Conservation (phyloP, 2,329 filamentous ascomycete genomes). For the Fusarium mexicanum region DNA sequence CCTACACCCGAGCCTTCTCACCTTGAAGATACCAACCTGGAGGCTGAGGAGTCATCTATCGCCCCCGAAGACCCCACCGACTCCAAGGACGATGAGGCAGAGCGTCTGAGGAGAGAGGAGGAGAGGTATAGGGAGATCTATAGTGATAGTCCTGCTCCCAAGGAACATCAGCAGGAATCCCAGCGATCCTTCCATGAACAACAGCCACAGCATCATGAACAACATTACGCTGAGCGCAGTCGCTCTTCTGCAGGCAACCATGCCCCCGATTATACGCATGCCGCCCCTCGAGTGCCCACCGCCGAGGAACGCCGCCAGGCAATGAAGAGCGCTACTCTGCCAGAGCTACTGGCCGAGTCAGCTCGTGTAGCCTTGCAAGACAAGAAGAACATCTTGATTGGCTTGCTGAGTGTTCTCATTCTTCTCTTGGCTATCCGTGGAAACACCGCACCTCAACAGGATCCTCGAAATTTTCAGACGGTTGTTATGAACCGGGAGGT, state of each 20-base stretch:
- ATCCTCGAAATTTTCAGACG: slow-evolving; percentile 45
- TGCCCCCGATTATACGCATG: slow-evolving; percentile 13
- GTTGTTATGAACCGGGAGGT: slow-evolving; percentile 39
- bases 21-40: slow-evolving; percentile 11
- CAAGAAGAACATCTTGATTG: slow-evolving; percentile 68
- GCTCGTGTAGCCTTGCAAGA: slow-evolving; percentile 65
- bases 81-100: slow-evolving; percentile 32
- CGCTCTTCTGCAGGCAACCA: slow-evolving; percentile 28
- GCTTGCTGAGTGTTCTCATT: slow-evolving; percentile 63
- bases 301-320: slow-evolving; percentile 41
- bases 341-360: slow-evolving; percentile 64
- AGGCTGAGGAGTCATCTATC: slow-evolving; percentile 10
- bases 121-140: slow-evolving; percentile 66
- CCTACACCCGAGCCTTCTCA: slow-evolving; percentile 29
- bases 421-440: slow-evolving; percentile 58
- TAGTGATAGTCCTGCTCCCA: slow-evolving; percentile 16
- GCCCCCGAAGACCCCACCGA: slow-evolving; percentile 6
- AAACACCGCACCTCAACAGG: slow-evolving; percentile 28
- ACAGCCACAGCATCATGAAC: slow-evolving; percentile 17
- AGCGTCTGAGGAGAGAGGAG: slow-evolving; percentile 56
- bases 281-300: slow-evolving; percentile 19
- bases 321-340: slow-evolving; percentile 59
- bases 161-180: slow-evolving; percentile 9
- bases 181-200: slow-evolving; percentile 10
- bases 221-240: slow-evolving; percentile 47